Conservation (phyloP, 352 stramenopile species). For the Stramenopiles sp. region DNA sequence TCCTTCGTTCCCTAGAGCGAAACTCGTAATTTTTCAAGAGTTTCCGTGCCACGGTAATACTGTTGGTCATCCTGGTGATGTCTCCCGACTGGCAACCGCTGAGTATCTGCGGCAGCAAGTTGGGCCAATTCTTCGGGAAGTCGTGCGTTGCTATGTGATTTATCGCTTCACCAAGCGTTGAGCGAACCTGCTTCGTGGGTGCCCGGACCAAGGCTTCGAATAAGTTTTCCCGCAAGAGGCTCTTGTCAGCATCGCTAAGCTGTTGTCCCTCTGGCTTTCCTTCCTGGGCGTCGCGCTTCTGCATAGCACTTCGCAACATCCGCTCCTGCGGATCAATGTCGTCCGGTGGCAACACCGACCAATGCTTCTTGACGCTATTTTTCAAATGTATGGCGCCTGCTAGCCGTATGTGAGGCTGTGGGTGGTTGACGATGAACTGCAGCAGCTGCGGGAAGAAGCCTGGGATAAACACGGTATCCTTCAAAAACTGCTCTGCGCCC, state of each 20-base stretch:
- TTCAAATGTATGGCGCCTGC: slow-evolving; percentile 79
- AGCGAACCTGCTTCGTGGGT: slow-evolving; percentile 60
- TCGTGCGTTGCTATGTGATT: slow-evolving; percentile 79
- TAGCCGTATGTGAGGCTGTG: slow-evolving; percentile 61
- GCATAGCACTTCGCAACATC: too few relatives aligned
- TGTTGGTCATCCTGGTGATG: slow-evolving; percentile 51
- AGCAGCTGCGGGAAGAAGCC: slow-evolving; percentile 50
- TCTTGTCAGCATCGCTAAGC: slow-evolving; percentile 35
- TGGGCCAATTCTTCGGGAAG: slow-evolving; percentile 78
- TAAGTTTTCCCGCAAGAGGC: slow-evolving; percentile 28
- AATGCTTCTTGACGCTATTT: slow-evolving; percentile 83
- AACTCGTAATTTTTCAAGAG: slow-evolving; percentile 95
- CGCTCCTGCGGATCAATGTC: slow-evolving; percentile 43
- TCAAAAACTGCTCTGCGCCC: too few relatives aligned
- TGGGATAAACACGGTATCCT: too few relatives aligned
- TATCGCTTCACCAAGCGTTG: slow-evolving; percentile 77
- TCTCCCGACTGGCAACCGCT: slow-evolving; percentile 63
- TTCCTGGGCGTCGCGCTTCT: slow-evolving; percentile 45
- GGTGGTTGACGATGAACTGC: slow-evolving; percentile 42
- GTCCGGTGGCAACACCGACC: too few relatives aligned
- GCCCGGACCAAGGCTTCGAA: slow-evolving; percentile 53
- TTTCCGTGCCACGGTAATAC: slow-evolving; percentile 78
- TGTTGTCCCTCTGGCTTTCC: slow-evolving; percentile 44
- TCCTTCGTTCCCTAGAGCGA: too few relatives aligned
- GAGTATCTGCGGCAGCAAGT: slow-evolving; percentile 49